Percentiles rank a stretch among this genome's conserved stretches.
Evolutionary conservation across 2,329 filamentous ascomycete species (phyloP).

Genomic region (Monilinia vaccinii-corymbosi): DNA sequence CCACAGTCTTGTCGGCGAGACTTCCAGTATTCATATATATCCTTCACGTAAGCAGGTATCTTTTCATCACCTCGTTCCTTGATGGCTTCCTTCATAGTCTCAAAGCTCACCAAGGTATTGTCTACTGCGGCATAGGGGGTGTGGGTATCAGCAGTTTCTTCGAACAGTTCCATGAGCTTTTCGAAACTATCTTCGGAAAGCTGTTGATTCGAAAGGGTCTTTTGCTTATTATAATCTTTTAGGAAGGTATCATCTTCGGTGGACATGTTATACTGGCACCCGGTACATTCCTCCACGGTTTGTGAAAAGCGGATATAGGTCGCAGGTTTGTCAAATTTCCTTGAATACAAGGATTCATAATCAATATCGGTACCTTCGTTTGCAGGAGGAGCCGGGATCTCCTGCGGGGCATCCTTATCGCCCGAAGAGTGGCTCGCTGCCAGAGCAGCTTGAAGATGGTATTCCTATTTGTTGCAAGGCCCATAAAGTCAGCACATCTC

Average conservation of each 20-base stretch:
- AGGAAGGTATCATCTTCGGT: constrained; percentile 83
- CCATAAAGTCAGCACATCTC: constrained; percentile 4
- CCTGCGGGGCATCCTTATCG: constrained; percentile 25
- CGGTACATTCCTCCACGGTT: constrained; percentile 91
- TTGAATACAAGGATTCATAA: constrained; percentile 84
- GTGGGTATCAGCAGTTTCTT: constrained; percentile 73
- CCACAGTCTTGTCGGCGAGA: constrained; percentile 53
- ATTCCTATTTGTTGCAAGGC: constrained; percentile 24
- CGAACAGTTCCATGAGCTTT: constrained; percentile 88
- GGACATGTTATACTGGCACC: constrained; percentile 88
- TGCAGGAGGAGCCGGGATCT: constrained; percentile 56
- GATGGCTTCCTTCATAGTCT: constrained; percentile 64
- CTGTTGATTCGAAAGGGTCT: constrained; percentile 44
- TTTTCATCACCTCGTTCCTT: constrained; percentile 39
- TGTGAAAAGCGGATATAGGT: constrained; percentile 98
- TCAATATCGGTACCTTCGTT: constrained; percentile 55
- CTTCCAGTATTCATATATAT: constrained; percentile 88
- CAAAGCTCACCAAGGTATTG: constrained; percentile 71
- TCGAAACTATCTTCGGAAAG: constrained; percentile 91
- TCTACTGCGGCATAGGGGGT: constrained; percentile 87
- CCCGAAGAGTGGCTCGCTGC: constrained; percentile 16
- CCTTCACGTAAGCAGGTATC: constrained; percentile 52
- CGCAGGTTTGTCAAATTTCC: constrained; percentile 69
- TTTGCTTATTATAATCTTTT: constrained; percentile 73
- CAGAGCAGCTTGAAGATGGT: constrained; percentile 31